Conservation (phyloP, 106 monocot species). For the Dioscorea alata region DNA sequence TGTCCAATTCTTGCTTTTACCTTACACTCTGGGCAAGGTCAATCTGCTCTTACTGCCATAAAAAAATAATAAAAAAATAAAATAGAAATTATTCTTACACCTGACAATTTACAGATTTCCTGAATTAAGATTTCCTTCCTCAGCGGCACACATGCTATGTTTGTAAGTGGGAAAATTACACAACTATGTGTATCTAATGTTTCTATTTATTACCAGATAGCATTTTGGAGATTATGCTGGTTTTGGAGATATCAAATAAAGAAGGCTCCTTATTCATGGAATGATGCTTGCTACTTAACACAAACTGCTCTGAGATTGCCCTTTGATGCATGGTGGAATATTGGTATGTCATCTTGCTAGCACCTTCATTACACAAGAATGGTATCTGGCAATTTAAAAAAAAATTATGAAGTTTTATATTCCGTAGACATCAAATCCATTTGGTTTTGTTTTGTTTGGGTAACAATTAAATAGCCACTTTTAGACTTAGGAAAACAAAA, state of each 20-base stretch:
- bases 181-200: neutral
- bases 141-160: too few relatives aligned
- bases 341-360: slow-evolving; percentile 45
- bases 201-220: slow-evolving; percentile 30
- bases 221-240: slow-evolving; percentile 73
- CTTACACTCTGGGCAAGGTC: slow-evolving; percentile 88
- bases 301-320: slow-evolving; percentile 51
- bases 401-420: neutral
- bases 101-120: too few relatives aligned
- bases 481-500: neutral
- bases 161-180: too few relatives aligned
- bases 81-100: too few relatives aligned
- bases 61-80: too few relatives aligned
- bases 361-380: neutral
- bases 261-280: slow-evolving; percentile 77
- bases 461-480: neutral
- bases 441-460: neutral
- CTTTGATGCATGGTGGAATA: slow-evolving; percentile 50
- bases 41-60: neutral
- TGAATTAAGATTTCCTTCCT: too few relatives aligned
- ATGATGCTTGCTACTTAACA: slow-evolving; percentile 95
- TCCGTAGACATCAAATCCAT: neutral
- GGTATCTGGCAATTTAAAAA: neutral
- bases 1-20: slow-evolving; percentile 74
- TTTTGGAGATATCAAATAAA: slow-evolving; percentile 85